Evolutionary conservation across 805 yeast species (phyloP), one percentile per base, ranked within the genome.

Genomic region (Priceomyces haplophilus): DNA sequence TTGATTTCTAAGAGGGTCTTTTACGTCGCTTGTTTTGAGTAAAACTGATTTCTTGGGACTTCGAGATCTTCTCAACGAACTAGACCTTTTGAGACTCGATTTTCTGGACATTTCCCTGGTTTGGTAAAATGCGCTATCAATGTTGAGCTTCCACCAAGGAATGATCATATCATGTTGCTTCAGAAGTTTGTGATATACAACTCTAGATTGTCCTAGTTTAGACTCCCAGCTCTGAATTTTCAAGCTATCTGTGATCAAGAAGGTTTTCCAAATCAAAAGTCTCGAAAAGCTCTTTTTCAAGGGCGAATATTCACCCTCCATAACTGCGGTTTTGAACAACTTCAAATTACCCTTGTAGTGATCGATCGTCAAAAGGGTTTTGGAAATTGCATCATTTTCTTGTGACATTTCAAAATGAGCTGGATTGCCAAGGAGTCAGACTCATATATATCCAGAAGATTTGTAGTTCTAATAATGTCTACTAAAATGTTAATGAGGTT

Each of bases 101-200:
- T 45, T 46, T 19, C 53, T 38, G 13, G 48, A 37, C 30, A 50
- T 15, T n/a, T 48, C 51, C 10, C 47, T 41, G 7, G 50, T 44
- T 30, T 47, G 49, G 47, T 57, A 64, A 43, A 54, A 66, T 23
- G 46, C 51, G 45, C 48, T 55, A 32, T 69, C 74, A 2, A 29
- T n/a, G 7, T 53, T 64, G 8, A 70, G 51, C 11, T 43, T 42
- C 51, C 55, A 56, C 75, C 75, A 70, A 13, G 75, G 75, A 2
- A 66, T 51, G 3, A 43, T 47, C 65, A 67, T 56, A 30, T 67
- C 67, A 11, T 51, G 44, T 10, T 56, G 46, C 31, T 49, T 55
- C 23, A 51, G 42, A 10, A 70, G 54, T 45, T 67, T 63, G 42
- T 63, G 67, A 41, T 61, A 70, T 2, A 68, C 61, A 8, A 60